Evolutionary conservation across 1,284 basidiomycete species (phyloP), one percentile per base, ranked within the genome.

Genomic region (Cystobasidium sp.): DNA sequence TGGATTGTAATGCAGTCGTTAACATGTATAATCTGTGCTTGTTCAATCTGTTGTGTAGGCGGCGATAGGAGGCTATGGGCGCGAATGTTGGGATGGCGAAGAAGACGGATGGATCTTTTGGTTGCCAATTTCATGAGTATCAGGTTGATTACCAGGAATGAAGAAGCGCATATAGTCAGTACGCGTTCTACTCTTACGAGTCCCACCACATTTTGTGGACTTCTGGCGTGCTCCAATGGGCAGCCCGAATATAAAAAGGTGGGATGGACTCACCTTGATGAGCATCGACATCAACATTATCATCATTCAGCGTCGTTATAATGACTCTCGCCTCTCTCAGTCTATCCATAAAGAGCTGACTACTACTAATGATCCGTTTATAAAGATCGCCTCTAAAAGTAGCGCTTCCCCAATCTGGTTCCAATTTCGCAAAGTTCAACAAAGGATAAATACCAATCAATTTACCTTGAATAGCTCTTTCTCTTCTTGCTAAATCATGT

Each of bases 361-460:
- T 31, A 58, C 49, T 14, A 6, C 20, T 14, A 39, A 59, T 49
- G 43, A 39, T 47, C 3, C 46, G 43, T 20, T 55, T 68, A 39
- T 75, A 62, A 14, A 66, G 0, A 43, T 67, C 74, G 2, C 41
- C 20, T 59, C 46, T 66, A 52, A 74, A 68, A 41, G 44, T 31
- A 31, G 31, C 62, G 18, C 58, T 41, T 7, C 22, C 64, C 46
- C 79, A 78, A 20, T 79, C 76, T 0, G 78, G 78, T 58, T 81
- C 78, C 6, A 78, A 76, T n/a, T 73, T 62, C 41, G 80, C 80
- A 55, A 79, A 83, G 62, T 82, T 82, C 47, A 83, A 69, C n/a
- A 83, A 72, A 0, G 83, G 82, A 68, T 78, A 78, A 9, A 82
- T 68, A 6, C 76, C 79, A 20, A 83, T 81, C 10, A 83, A 77